phyloP scores from a whole-genome alignment of 2,329 filamentous ascomycete genomes.

The Magnaporthiopsis rhizophila region DNA sequence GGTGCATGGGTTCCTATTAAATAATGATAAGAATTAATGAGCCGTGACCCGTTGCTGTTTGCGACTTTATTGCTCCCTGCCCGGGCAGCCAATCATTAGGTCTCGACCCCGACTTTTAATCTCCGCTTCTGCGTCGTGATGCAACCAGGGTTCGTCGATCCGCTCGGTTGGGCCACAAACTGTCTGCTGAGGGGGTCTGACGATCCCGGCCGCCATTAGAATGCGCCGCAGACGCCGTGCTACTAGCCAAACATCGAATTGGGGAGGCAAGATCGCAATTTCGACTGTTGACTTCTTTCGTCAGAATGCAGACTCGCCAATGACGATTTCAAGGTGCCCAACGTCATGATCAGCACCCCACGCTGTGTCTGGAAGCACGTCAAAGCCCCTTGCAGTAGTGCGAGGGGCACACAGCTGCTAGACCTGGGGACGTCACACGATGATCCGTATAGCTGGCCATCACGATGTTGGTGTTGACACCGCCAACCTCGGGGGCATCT shows the following conservation, averaged over 20 bases:
- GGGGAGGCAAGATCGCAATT: too few species aligned
- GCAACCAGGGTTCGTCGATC: slow-evolving; percentile 2
- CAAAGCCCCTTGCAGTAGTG: background rate
- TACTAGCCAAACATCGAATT: too few species aligned
- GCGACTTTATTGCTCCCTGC: too few species aligned
- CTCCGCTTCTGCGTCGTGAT: background rate
- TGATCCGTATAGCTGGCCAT: too few species aligned
- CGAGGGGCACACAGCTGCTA: background rate
- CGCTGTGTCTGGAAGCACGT: background rate
- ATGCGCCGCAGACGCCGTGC: too few species aligned
- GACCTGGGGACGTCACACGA: too few species aligned
- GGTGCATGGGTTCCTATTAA: too few species aligned
- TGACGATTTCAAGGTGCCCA: background rate
- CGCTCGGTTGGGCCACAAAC: background rate
- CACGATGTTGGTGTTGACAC: too few species aligned
- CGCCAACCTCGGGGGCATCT: background rate
- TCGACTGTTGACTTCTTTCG: background rate
- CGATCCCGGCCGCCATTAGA: background rate
- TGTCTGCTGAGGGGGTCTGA: background rate
- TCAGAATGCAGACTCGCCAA: background rate
- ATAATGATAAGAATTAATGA: too few species aligned
- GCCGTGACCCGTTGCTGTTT: too few species aligned
- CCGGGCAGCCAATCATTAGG: background rate
- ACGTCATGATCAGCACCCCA: background rate
- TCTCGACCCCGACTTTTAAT: background rate